These are phyloP conservation scores for Monascus ruber DNA, from an alignment of 2,329 filamentous ascomycete genomes.

Conservation along the genomic window DNA sequence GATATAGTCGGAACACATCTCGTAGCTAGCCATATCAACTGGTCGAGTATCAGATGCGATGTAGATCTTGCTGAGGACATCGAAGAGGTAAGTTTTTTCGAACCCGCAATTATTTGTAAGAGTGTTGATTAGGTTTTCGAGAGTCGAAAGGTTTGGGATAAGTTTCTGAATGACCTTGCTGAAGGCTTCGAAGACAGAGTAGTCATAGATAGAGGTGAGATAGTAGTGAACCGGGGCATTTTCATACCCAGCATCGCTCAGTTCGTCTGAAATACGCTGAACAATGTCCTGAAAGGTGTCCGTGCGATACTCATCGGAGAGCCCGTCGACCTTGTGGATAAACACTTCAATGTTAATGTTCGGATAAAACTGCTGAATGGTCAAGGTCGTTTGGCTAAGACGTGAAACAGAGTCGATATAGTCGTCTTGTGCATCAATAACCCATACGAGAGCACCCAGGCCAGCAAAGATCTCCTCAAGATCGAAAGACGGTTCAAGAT, in stretches of 20 bases:
- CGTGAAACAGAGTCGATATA: slow-evolving; percentile 84
- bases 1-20: slow-evolving; percentile 97
- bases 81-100: slow-evolving; percentile 96
- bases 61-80: slow-evolving; percentile 96
- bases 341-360: slow-evolving; percentile 97
- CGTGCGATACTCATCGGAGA: slow-evolving; percentile 90
- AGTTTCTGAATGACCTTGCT: slow-evolving; percentile 97
- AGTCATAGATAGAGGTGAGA: slow-evolving; percentile 95
- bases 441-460: slow-evolving; percentile 92
- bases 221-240: slow-evolving; percentile 92
- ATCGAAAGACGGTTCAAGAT: slow-evolving; percentile 79
- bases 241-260: slow-evolving; percentile 85
- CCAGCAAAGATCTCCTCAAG: slow-evolving; percentile 89
- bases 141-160: slow-evolving; percentile 80
- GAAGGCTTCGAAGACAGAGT: slow-evolving; percentile 96
- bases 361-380: slow-evolving; percentile 77
- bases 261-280: slow-evolving; percentile 89
- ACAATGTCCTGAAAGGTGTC: slow-evolving; percentile 96
- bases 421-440: slow-evolving; percentile 96
- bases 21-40: slow-evolving; percentile 89
- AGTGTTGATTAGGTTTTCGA: slow-evolving; percentile 89
- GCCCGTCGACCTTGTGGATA: slow-evolving; percentile 97
- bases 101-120: slow-evolving; percentile 88
- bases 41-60: slow-evolving; percentile 91
- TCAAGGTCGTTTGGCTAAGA: slow-evolving; percentile 79